phyloP scores from a whole-genome alignment of 495 filamentous ascomycete genomes.

The Venustampulla echinocandica region DNA sequence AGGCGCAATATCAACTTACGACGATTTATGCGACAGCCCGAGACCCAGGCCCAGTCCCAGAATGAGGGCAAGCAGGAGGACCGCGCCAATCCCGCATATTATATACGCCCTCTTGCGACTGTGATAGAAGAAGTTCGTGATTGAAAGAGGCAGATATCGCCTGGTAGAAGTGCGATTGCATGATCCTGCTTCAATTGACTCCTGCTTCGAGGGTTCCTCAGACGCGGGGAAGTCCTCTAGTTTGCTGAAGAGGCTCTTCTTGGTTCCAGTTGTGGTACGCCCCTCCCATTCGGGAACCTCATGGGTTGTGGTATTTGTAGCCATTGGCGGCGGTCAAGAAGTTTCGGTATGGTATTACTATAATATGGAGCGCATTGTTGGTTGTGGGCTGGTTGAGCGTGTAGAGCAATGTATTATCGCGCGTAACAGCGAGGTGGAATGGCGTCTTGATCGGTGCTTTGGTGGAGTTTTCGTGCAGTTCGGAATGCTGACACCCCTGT shows the following conservation, averaged over 20 bases:
- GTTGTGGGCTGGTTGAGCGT: no score
- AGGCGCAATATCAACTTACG: slow-evolving; percentile 12
- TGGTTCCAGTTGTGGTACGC: slow-evolving; percentile 27
- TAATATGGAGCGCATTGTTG: no score
- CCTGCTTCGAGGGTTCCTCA: slow-evolving; percentile 1
- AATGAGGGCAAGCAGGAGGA: slow-evolving; percentile 25
- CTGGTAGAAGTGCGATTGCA: slow-evolving; percentile 21
- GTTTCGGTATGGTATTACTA: no score
- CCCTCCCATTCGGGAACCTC: slow-evolving; percentile 34
- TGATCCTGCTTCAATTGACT: slow-evolving; percentile 6
- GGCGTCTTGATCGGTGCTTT: no score
- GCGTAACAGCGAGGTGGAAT: no score
- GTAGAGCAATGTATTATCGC: no score
- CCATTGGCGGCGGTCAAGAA: no score
- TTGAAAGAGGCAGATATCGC: slow-evolving; percentile 27
- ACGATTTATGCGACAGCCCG: slow-evolving; percentile 9
- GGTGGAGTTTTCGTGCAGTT: no score
- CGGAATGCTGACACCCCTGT: no score
- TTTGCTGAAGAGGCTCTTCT: slow-evolving; percentile 22
- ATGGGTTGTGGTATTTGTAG: slow-evolving; percentile 17
- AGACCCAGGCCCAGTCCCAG: slow-evolving; percentile 29
- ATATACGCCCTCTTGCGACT: slow-evolving; percentile 32
- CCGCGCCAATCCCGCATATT: slow-evolving; percentile 16
- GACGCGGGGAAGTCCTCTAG: background rate
- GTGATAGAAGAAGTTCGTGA: slow-evolving; percentile 32